Percentiles rank a stretch among this genome's conserved stretches.
phyloP scores from a whole-genome alignment of 1,284 basidiomycete genomes.

The Tilletia indica region DNA sequence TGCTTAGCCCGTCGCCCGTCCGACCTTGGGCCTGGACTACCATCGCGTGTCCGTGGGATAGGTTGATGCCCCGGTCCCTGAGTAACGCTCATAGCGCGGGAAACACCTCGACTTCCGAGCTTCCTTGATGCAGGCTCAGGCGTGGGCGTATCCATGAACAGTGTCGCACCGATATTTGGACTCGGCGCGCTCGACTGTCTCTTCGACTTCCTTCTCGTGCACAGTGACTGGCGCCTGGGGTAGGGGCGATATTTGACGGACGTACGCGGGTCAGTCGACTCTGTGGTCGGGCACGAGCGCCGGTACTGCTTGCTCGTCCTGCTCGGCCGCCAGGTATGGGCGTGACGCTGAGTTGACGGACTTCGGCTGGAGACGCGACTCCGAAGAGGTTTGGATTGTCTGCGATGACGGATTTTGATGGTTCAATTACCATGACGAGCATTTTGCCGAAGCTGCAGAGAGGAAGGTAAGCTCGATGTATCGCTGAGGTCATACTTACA shows the following conservation, averaged over 20 bases:
- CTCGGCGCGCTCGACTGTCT: slow-evolving; percentile 17
- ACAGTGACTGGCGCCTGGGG: not conserved
- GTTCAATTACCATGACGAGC: slow-evolving; percentile 44
- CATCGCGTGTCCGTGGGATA: not conserved
- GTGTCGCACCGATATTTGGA: slow-evolving; percentile 23
- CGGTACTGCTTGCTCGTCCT: slow-evolving; percentile 26
- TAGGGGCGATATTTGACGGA: too few relatives aligned
- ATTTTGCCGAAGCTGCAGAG: slow-evolving; percentile 48
- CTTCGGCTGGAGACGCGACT: slow-evolving; percentile 27
- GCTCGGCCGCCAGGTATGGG: slow-evolving; percentile 27
- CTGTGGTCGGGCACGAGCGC: slow-evolving; percentile 30
- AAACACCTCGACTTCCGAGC: slow-evolving; percentile 5
- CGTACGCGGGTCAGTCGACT: slow-evolving; percentile 17
- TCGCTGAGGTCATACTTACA: slow-evolving; percentile 28
- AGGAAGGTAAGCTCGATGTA: slow-evolving; percentile 26
- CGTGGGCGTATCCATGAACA: slow-evolving; percentile 34
- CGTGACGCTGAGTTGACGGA: slow-evolving; percentile 36
- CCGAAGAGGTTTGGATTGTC: slow-evolving; percentile 37
- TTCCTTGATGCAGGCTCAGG: slow-evolving; percentile 24
- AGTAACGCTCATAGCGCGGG: slow-evolving; percentile 11
- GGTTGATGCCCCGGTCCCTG: not conserved
- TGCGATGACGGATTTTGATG: slow-evolving; percentile 33
- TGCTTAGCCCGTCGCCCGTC: not conserved
- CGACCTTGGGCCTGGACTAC: not conserved
- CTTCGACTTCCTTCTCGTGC: slow-evolving; percentile 13